Evolutionary conservation across 148 eudicot genomes (phyloP).

Genomic region (Persicaria tinctoria): DNA sequence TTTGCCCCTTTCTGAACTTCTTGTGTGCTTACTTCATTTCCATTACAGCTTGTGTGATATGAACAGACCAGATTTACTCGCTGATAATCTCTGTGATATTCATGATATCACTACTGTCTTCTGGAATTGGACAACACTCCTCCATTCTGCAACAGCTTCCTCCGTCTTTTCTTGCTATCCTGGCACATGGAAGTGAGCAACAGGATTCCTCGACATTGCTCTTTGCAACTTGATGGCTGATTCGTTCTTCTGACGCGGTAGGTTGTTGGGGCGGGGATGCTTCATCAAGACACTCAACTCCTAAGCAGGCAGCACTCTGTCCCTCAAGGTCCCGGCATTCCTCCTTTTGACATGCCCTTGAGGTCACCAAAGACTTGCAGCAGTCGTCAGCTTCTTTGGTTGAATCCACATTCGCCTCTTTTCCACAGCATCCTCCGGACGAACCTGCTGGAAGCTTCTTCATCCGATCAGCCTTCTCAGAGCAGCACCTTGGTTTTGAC

Average conservation of each 20-base stretch:
- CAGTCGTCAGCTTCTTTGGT: no score
- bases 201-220: background rate
- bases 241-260: background rate
- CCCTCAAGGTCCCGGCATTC: constrained; percentile 3
- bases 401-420: background rate
- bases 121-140: constrained; percentile 34
- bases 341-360: background rate
- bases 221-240: background rate
- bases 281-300: background rate
- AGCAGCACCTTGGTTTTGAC: background rate
- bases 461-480: background rate
- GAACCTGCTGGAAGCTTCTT: background rate
- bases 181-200: constrained; percentile 17
- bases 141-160: constrained; percentile 43
- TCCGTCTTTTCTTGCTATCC: constrained; percentile 30
- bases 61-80: constrained; percentile 24
- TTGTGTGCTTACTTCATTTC: background rate
- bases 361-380: background rate
- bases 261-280: background rate
- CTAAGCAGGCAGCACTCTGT: background rate
- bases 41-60: background rate
- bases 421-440: background rate
- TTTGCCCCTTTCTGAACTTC: background rate
- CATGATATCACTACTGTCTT: background rate
- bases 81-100: constrained; percentile 42